phyloP scores from a whole-genome alignment of 1,284 basidiomycete genomes.

The Wallemia hederae region DNA sequence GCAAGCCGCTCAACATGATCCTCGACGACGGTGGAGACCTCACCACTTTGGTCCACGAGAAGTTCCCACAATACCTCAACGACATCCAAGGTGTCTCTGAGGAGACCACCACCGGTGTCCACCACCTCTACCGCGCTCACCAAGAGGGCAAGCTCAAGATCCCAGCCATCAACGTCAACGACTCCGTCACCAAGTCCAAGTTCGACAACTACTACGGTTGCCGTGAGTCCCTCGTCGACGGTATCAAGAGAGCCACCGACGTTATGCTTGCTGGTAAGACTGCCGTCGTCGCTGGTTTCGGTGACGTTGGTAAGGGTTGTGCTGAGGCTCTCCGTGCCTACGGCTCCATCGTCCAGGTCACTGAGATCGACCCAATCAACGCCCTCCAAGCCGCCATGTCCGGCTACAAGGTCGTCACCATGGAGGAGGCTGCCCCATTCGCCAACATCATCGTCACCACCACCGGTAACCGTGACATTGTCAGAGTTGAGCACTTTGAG shows the following conservation, averaged over 20 bases:
- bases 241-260: conserved; percentile 98
- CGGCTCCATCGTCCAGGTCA: conserved; percentile 81
- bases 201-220: conserved; percentile 74
- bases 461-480: conserved; percentile 96
- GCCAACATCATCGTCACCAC: conserved; percentile 92
- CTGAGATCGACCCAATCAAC: conserved; percentile 99
- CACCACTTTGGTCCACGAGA: conserved; percentile 80
- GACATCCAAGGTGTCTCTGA: conserved; percentile 82
- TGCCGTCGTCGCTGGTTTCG: conserved; percentile 91
- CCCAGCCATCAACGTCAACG: conserved; percentile 98
- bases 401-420: conserved; percentile 91
- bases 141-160: conserved; percentile 85
- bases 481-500: conserved; percentile 68
- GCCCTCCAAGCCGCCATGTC: conserved; percentile 98
- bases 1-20: conserved; percentile 88
- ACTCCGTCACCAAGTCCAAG: conserved; percentile 99
- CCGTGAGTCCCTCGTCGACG: conserved; percentile 97
- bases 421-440: conserved; percentile 80
- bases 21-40: conserved; percentile 97
- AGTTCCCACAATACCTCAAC: conserved; percentile 62
- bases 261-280: conserved; percentile 99
- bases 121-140: conserved; percentile 95
- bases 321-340: conserved; percentile 91
- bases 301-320: conserved; percentile 98
- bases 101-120: conserved; percentile 98